A percentile compares a stretch with the other conserved stretches of the same genome.
Evolutionary conservation across 116 monocot species (phyloP).

Genomic region (Trichopus zeylanicus): DNA sequence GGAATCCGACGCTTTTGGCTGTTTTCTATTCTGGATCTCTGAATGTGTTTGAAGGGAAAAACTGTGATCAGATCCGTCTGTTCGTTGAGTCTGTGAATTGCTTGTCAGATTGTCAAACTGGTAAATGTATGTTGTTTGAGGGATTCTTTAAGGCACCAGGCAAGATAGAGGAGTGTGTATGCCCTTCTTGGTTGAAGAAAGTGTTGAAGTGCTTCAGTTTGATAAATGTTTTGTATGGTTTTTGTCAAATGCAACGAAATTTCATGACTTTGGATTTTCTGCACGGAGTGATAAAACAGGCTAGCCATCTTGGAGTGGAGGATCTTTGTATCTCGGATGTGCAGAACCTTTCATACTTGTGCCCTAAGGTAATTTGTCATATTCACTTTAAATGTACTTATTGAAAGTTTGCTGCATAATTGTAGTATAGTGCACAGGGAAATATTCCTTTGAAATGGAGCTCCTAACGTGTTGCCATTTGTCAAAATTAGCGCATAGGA

Average conservation of each 20-base stretch:
- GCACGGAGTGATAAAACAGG: slow-evolving; percentile 24
- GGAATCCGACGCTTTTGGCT: slow-evolving; percentile 18
- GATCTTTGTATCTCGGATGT: slow-evolving; percentile 26
- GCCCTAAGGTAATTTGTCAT: slow-evolving; percentile 35
- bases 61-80: slow-evolving; percentile 11
- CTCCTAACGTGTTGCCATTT: no score
- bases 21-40: slow-evolving; percentile 12
- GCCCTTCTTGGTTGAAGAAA: slow-evolving; percentile 69
- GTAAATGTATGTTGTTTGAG: slow-evolving; percentile 37
- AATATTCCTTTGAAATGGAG: no score
- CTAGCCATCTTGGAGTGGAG: slow-evolving; percentile 24
- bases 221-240: slow-evolving; percentile 53
- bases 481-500: no score
- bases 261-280: slow-evolving; percentile 27
- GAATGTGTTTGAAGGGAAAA: slow-evolving; percentile 13
- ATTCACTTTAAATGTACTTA: neutral
- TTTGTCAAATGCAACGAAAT: slow-evolving; percentile 35
- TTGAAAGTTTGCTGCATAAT: neutral
- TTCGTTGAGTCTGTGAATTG: slow-evolving; percentile 35
- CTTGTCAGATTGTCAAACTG: slow-evolving; percentile 28
- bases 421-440: no score
- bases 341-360: slow-evolving; percentile 34
- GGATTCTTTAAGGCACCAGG: slow-evolving; percentile 9
- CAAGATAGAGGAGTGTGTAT: slow-evolving; percentile 24
- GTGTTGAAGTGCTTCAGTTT: slow-evolving; percentile 59